phyloP scores from a whole-genome alignment of 495 filamentous ascomycete genomes.

The Penicillium bialowiezense region DNA sequence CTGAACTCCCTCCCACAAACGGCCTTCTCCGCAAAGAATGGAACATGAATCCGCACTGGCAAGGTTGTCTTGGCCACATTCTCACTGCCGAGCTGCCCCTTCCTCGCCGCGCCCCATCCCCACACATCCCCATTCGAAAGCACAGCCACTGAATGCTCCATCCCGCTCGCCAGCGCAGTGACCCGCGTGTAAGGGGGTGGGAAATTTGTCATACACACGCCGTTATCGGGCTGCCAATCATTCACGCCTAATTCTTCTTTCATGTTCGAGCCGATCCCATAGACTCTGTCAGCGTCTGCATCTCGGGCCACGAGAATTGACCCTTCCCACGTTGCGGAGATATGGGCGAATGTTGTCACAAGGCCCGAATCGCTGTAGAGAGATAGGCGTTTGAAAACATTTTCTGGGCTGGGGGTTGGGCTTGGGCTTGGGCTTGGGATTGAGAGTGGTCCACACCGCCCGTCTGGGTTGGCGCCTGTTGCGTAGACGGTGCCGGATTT shows the following conservation, averaged over 20 bases:
- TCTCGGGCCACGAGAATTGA: slow-evolving; percentile 51
- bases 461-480: slow-evolving; percentile 58
- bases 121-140: slow-evolving; percentile 73
- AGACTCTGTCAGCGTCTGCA: slow-evolving; percentile 44
- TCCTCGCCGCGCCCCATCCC: slow-evolving; percentile 83
- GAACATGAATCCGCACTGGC: slow-evolving; percentile 58
- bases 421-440: no score
- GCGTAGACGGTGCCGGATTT: slow-evolving; percentile 55
- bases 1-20: slow-evolving; percentile 84
- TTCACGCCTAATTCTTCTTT: slow-evolving; percentile 72
- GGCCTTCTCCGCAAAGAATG: slow-evolving; percentile 51
- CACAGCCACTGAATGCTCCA: slow-evolving; percentile 72
- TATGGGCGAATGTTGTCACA: slow-evolving; percentile 25
- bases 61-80: slow-evolving; percentile 38
- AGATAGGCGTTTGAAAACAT: slow-evolving; percentile 5
- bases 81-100: slow-evolving; percentile 72
- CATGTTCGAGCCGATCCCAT: slow-evolving; percentile 57
- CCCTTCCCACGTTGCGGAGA: slow-evolving; percentile 76
- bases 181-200: slow-evolving; percentile 53
- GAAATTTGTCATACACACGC: slow-evolving; percentile 52
- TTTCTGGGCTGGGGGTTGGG: background rate
- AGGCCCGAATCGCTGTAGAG: slow-evolving; percentile 28
- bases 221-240: slow-evolving; percentile 3
- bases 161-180: slow-evolving; percentile 61
- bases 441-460: slow-evolving; percentile 34